phyloP scores from a whole-genome alignment of 2,329 filamentous ascomycete species.

The Ambrosiella beaveri region DNA sequence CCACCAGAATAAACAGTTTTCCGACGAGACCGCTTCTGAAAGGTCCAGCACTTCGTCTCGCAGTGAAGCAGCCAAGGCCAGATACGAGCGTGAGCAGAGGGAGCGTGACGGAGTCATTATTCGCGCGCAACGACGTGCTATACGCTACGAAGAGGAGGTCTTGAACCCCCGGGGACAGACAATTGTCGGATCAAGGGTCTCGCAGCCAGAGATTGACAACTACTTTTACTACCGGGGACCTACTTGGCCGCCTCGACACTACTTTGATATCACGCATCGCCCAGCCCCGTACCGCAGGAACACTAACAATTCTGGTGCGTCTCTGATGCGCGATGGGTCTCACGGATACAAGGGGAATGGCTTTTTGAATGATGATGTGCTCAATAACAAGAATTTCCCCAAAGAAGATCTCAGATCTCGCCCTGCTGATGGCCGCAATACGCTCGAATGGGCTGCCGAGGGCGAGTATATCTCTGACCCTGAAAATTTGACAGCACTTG shows the following conservation, averaged over 20 bases:
- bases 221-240: not conserved
- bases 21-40: not conserved
- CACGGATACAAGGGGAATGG: not conserved
- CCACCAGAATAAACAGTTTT: not conserved
- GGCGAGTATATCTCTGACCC: not conserved
- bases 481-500: not conserved
- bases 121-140: not conserved
- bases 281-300: not conserved
- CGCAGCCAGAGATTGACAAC: not conserved
- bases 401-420: not conserved
- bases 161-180: not conserved
- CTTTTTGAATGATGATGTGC: not conserved
- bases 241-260: not conserved
- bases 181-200: not conserved
- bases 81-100: not conserved
- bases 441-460: not conserved
- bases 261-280: not conserved
- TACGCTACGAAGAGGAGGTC: not conserved
- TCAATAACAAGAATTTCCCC: not conserved
- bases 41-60: not conserved
- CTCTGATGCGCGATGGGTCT: not conserved
- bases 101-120: not conserved
- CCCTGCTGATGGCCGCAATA: not conserved
- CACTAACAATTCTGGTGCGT: not conserved
- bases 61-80: not conserved